Percentiles rank a stretch among this genome's conserved stretches.
Evolutionary conservation across 371 early-diverging fungal species (phyloP).

Genomic region (Coemansia sp.): DNA sequence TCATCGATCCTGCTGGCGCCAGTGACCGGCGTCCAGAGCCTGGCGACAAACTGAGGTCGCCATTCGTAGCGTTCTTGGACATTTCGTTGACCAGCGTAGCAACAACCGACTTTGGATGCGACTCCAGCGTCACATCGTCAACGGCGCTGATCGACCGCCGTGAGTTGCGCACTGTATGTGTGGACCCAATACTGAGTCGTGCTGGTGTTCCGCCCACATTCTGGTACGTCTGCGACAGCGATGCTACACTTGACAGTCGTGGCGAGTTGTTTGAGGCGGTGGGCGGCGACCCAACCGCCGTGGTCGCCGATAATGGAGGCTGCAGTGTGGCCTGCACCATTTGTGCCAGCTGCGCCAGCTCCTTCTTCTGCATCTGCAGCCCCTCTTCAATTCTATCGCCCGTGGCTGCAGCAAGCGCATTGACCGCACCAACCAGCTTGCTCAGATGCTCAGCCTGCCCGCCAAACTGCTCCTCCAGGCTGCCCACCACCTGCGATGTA

Average conservation of each 20-base stretch:
- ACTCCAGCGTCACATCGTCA: slow-evolving; percentile 27
- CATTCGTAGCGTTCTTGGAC: slow-evolving; percentile 1
- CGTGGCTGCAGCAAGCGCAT: slow-evolving; percentile 15
- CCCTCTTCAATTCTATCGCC: slow-evolving; percentile 20
- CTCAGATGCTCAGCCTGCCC: slow-evolving; percentile 21
- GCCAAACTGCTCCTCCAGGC: slow-evolving; percentile 21
- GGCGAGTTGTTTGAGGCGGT: slow-evolving; percentile 12
- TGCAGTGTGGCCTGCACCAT: slow-evolving; percentile 16
- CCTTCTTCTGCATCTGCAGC: slow-evolving; percentile 22
- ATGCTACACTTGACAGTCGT: slow-evolving; percentile 29
- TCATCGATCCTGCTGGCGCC: slow-evolving; percentile 10
- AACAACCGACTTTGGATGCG: slow-evolving; percentile 39
- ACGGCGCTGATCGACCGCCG: slow-evolving; percentile 42
- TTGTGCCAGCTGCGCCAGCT: slow-evolving; percentile 22
- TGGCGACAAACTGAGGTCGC: background rate
- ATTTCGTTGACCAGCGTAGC: slow-evolving; percentile 48
- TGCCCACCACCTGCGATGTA: slow-evolving; percentile 13
- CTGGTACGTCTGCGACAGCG: slow-evolving; percentile 26
- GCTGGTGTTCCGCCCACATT: slow-evolving; percentile 7
- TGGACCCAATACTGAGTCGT: slow-evolving; percentile 32
- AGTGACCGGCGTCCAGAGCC: slow-evolving; percentile 22
- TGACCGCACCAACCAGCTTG: slow-evolving; percentile 20
- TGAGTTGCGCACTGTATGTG: slow-evolving; percentile 14
- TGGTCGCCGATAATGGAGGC: slow-evolving; percentile 4
- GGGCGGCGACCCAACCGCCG: background rate